Base-by-base conservation (phyloP, 2,329 filamentous ascomycete species). In the Aspergillus vadensis region DNA sequence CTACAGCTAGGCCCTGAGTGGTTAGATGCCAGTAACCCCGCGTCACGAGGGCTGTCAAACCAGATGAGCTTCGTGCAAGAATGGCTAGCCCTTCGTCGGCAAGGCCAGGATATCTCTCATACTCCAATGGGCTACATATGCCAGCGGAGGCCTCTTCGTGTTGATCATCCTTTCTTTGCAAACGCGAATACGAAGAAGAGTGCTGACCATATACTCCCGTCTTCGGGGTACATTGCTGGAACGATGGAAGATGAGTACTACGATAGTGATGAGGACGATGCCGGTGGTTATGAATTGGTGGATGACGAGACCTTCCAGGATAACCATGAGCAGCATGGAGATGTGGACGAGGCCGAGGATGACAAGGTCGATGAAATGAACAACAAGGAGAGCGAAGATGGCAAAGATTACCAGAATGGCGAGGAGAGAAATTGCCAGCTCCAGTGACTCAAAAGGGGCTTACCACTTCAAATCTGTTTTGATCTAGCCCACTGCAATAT, bases 81-180 rank as follows among this genome's bases (percentile, higher is more conserved):
- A n/a, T 76, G 72, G 74, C 61, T 76, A 5, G 65, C 68, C 9
- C 55, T 72, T 10, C 69, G 70, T 19, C 68, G 72, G 2, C 70
- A 72, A 30, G 76, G 75, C 2, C 74, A 75, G 44, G 74, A 76
- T 12, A 72, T 75, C 15, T 68, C 66, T 0, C 67, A 76, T 52
- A 76, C 74, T 0, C 72, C 72, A 1, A 75, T 76, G 70, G 75
- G 75, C 0, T 72, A 75, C 41, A 56, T 77, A 1, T 74, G 72
- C 57, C 69, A 72, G 9, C 70, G 71, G 0, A 69, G 69, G 61
- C 52, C 53, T 15, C 62, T 76, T 2, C 64, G 62, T 8, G 38
- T 57, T 39, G 66, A 68, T 12, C 72, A 72, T 57, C 67, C 72
- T 1, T 75, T 75, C 60, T 74, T 74, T 25, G 23, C 39, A 15